phyloP scores from a whole-genome alignment of 768 basidiomycete species.

The Boletus rufocinnamomeus region DNA sequence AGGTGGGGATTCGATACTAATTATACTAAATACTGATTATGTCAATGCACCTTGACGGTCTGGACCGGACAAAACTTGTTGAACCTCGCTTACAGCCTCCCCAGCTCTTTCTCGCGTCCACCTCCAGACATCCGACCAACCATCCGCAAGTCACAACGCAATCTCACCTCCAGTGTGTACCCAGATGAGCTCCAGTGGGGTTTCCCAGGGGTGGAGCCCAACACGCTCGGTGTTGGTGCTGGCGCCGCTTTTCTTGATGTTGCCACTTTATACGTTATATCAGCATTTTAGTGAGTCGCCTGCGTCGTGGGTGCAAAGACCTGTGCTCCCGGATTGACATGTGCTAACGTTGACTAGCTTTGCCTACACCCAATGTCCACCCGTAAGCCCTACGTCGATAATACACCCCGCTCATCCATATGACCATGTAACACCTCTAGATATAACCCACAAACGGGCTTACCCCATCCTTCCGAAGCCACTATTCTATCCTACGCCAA shows the following conservation, averaged over 20 bases:
- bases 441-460: conserved; percentile 51
- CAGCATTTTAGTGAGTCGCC: conserved; percentile 46
- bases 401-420: not conserved
- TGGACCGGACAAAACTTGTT: no score
- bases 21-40: no score
- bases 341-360: conserved; percentile 39
- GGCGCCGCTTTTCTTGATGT: conserved; percentile 53
- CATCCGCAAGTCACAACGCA: conserved; percentile 1
- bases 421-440: conserved; percentile 9
- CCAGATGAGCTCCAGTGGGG: conserved; percentile 9
- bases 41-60: not conserved
- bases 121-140: not conserved
- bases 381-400: conserved; percentile 40
- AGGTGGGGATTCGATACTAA: no score
- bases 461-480: conserved; percentile 72
- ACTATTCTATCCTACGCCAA: conserved; percentile 64
- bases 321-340: not conserved
- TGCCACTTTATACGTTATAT: conserved; percentile 48
- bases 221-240: conserved; percentile 56
- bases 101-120: not conserved
- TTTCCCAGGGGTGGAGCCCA: conserved; percentile 51
- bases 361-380: conserved; percentile 56
- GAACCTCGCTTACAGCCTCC: no score
- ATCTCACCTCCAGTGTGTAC: not conserved
- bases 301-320: not conserved